Percentiles rank a stretch among this genome's conserved stretches.
Evolutionary conservation across 345 rosid genomes (phyloP).

Genomic region (Camelina neglecta): DNA sequence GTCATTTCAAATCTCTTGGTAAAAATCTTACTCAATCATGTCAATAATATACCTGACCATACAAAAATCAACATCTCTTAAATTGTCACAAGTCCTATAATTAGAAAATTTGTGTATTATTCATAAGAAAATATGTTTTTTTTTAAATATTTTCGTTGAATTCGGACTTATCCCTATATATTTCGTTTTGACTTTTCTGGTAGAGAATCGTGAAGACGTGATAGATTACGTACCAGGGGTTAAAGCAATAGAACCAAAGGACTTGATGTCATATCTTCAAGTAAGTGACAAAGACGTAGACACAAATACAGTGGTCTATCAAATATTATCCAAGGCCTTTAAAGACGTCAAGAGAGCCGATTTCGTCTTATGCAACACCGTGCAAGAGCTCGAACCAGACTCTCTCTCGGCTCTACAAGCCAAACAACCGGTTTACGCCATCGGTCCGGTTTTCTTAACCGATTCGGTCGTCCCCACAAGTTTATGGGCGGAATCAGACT

Average conservation of each 20-base stretch:
- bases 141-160: background rate
- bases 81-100: too few species aligned
- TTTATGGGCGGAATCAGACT: constrained; percentile 71
- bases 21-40: constrained; percentile 12
- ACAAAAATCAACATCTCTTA: too few species aligned
- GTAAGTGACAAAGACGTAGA: constrained; percentile 48
- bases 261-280: constrained; percentile 70
- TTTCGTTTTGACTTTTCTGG: background rate
- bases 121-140: too few species aligned
- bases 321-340: constrained; percentile 53
- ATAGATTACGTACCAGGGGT: constrained; percentile 71
- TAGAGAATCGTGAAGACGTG: constrained; percentile 60
- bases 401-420: constrained; percentile 54
- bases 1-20: constrained; percentile 65
- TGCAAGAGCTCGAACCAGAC: constrained; percentile 59
- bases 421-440: constrained; percentile 53
- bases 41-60: background rate
- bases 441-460: constrained; percentile 68
- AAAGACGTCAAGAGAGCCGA: constrained; percentile 59
- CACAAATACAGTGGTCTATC: constrained; percentile 50
- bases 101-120: too few species aligned
- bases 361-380: constrained; percentile 61
- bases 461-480: constrained; percentile 55
- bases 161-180: background rate
- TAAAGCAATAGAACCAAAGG: constrained; percentile 53